Evolutionary conservation across 2,329 filamentous ascomycete genomes (phyloP), one percentile per base, ranked within the genome.

Genomic region (Beauveria asiatica): DNA sequence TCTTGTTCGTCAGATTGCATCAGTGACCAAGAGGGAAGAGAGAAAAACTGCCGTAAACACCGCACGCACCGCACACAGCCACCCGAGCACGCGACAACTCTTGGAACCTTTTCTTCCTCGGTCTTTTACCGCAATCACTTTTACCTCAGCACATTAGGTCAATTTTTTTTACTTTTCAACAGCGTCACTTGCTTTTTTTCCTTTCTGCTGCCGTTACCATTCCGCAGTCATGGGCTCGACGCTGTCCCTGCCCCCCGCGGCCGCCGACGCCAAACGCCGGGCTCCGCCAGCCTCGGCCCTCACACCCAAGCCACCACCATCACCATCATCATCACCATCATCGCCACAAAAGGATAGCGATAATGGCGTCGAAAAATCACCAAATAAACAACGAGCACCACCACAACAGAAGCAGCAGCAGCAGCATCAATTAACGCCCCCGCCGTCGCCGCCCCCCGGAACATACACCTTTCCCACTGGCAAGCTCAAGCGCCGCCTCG

Each of bases 401-500:
- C 41, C 33, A 21, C 8, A 10, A 11, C 42, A 45, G 44, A 30
- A 27, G n/a, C 45, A 50, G 10, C 57, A 59, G 44, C 30, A 27
- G n/a, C 45, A 50, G 10, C 57, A 53, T 16, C 48, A 59, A 53
- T 13, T 41, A 39, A 59, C 57, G 3, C 57, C 57, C 2, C 57
- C 57, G 9, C 49, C 57, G 9, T 59, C 57, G 2, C 57, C 57
- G 1, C 41, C 71, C 6, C 68, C 65, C 41, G 67, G 69, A 52
- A 68, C 62, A 60, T 89, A 89, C 74, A 73, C 73, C 61, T 89
- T 89, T 67, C 86, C 86, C 10, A 76, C 78, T 23, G 76, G 82
- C 65, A 78, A 85, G 23, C 78, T 89, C 55, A 78, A 80, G 71
- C 79, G 77, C 63, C 76, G 76, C 48, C 57, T 59, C 57, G 79